phyloP scores from a whole-genome alignment of 164 flowering plant genomes.

The Platanus orientalis region DNA sequence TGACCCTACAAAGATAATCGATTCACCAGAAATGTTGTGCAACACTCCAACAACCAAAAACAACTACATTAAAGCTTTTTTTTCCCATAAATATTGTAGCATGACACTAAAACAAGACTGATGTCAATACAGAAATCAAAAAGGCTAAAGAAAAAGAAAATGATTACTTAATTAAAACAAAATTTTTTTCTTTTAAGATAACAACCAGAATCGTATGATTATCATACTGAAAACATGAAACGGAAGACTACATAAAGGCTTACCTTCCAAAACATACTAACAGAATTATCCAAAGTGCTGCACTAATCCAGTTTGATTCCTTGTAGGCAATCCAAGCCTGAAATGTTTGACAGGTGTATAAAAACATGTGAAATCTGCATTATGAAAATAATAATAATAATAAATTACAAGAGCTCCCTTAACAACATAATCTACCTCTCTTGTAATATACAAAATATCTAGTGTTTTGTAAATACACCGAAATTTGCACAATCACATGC shows the following conservation, averaged over 20 bases:
- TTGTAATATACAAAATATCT: no score
- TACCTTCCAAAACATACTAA: constrained; percentile 74
- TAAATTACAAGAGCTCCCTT: neutral
- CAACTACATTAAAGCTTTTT: no score
- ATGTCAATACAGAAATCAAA: no score
- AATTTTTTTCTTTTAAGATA: neutral
- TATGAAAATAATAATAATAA: neutral
- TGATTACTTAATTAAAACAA: no score
- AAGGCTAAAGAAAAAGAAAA: no score
- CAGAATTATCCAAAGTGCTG: constrained; percentile 49
- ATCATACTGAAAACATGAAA: neutral
- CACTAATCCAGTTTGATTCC: constrained; percentile 47
- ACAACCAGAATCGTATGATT: neutral
- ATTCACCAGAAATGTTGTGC: no score
- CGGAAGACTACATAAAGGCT: neutral
- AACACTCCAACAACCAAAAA: no score
- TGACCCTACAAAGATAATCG: no score
- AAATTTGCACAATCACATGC: no score
- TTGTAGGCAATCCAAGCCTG: constrained; percentile 75
- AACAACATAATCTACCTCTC: neutral
- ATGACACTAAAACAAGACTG: no score
- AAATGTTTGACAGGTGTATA: constrained; percentile 1
- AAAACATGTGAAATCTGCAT: neutral
- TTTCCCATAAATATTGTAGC: no score
- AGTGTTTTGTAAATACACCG: no score